A percentile compares a stretch with the other conserved stretches of the same genome.
These are phyloP conservation scores for Logfia minima DNA, from an alignment of 129 eudicot species.

Conservation along the genomic window DNA sequence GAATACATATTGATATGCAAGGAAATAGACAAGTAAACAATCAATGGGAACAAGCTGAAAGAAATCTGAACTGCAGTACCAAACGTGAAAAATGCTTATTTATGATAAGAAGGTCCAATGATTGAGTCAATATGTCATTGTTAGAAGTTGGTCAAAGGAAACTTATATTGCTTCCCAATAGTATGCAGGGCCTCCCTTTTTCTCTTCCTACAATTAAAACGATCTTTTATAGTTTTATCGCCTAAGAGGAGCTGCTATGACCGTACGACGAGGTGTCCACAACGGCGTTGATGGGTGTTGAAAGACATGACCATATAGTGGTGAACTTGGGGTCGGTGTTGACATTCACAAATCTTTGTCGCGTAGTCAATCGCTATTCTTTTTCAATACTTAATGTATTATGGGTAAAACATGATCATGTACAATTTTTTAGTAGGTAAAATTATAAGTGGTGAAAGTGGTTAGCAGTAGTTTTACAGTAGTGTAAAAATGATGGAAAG, in stretches of 20 bases:
- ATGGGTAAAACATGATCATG: too few relatives aligned
- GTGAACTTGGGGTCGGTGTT: background rate
- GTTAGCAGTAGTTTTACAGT: too few relatives aligned
- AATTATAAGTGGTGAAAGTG: too few relatives aligned
- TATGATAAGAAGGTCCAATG: background rate
- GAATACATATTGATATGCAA: background rate
- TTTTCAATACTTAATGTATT: background rate
- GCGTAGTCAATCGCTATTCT: background rate
- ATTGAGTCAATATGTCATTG: background rate
- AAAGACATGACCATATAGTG: background rate
- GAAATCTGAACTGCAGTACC: background rate
- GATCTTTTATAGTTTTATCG: background rate
- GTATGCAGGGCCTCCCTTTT: background rate
- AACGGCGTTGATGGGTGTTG: background rate
- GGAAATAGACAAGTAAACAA: background rate
- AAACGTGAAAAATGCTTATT: too few relatives aligned
- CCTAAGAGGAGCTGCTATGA: background rate
- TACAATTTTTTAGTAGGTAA: too few relatives aligned
- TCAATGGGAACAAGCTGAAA: background rate
- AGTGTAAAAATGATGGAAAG: too few relatives aligned
- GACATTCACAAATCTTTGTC: background rate
- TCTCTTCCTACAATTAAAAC: background rate
- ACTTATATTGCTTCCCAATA: background rate
- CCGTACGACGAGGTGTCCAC: too few relatives aligned
- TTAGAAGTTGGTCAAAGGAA: background rate